A percentile compares a stretch with the other conserved stretches of the same genome.
phyloP scores from a whole-genome alignment of 169 alveolate genomes.

The Eimeria sp. region DNA sequence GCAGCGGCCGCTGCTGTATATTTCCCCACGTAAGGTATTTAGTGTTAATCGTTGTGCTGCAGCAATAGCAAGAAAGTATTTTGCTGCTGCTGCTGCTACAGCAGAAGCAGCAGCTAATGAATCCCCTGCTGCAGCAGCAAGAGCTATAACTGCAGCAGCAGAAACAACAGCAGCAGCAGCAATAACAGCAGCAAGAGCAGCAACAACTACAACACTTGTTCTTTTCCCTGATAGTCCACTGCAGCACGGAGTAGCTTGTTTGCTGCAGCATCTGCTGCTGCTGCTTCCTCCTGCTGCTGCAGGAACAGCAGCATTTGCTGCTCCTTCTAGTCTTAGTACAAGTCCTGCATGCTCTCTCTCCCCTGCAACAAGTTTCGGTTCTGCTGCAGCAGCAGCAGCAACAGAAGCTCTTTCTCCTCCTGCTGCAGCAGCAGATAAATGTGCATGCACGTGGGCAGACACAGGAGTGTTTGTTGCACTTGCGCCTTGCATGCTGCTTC shows the following conservation, averaged over 20 bases:
- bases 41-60: not conserved
- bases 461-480: not conserved
- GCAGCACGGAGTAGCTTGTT: not conserved
- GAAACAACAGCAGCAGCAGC: not conserved
- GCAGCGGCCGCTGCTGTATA: not conserved
- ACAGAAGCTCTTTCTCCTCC: not conserved
- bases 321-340: not conserved
- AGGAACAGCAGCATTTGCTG: not conserved
- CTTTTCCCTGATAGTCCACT: not conserved
- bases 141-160: no score
- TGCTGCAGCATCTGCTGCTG: not conserved
- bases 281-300: not conserved
- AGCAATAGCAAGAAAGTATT: not conserved
- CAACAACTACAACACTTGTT: not conserved
- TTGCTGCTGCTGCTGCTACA: conserved; percentile 8
- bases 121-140: not conserved
- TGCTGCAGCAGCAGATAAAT: not conserved
- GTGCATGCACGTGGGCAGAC: not conserved
- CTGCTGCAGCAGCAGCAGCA: not conserved
- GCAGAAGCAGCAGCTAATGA: not conserved
- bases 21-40: not conserved
- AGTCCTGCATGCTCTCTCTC: not conserved
- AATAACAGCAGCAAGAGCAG: not conserved
- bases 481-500: not conserved
- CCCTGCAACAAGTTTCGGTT: not conserved